Evolutionary conservation across 805 yeast genomes (phyloP).

Genomic region (Saturnispora saitoi): DNA sequence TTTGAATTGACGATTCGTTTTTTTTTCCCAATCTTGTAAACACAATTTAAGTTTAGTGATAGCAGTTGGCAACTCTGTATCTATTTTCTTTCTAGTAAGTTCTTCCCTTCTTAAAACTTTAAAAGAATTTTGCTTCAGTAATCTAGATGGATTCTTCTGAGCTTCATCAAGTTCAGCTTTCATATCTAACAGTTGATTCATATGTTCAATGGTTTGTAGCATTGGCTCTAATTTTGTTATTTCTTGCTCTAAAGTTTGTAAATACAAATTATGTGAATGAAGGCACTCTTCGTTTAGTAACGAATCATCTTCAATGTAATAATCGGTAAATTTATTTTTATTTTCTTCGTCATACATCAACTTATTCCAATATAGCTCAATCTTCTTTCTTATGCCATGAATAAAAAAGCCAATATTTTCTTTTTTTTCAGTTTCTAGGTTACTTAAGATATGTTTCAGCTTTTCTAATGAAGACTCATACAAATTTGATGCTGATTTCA

Average conservation of each 20-base stretch:
- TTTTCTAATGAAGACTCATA: slow-evolving; percentile 39
- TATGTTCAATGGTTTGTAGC: slow-evolving; percentile 44
- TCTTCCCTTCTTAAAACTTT: slow-evolving; percentile 76
- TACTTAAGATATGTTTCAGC: slow-evolving; percentile 46
- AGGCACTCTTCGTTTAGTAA: slow-evolving; percentile 50
- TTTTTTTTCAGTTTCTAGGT: slow-evolving; percentile 52
- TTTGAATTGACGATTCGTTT: slow-evolving; percentile 30
- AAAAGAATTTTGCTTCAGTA: slow-evolving; percentile 67
- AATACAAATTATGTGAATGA: slow-evolving; percentile 55
- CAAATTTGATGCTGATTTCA: slow-evolving; percentile 38
- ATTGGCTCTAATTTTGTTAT: slow-evolving; percentile 45
- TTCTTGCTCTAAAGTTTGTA: slow-evolving; percentile 41
- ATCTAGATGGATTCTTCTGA: slow-evolving; percentile 70
- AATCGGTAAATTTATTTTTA: slow-evolving; percentile 37
- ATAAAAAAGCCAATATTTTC: slow-evolving; percentile 63
- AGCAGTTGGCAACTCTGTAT: slow-evolving; percentile 60
- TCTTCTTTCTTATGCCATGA: slow-evolving; percentile 47
- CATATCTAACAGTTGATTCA: slow-evolving; percentile 50
- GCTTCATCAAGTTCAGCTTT: slow-evolving; percentile 57
- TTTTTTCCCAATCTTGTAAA: slow-evolving; percentile 39
- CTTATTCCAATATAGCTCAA: slow-evolving; percentile 52
- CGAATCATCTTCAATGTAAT: slow-evolving; percentile 30
- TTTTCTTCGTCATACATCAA: slow-evolving; percentile 51
- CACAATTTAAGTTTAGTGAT: slow-evolving; percentile 42
- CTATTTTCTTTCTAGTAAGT: slow-evolving; percentile 55